Conservation (phyloP, 805 yeast species). For the Spathaspora sp. region DNA sequence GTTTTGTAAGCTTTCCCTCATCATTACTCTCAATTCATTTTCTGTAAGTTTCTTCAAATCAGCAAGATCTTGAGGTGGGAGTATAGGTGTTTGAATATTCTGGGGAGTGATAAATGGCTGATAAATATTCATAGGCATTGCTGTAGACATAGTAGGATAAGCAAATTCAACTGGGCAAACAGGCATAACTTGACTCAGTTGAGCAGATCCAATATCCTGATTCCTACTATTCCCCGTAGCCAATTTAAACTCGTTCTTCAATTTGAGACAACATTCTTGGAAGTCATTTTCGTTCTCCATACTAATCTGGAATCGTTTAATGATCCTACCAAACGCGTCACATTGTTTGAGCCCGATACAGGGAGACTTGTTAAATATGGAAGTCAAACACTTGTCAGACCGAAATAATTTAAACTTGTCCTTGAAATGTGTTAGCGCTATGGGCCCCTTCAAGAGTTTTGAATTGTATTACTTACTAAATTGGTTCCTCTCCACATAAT, state of each 20-base stretch:
- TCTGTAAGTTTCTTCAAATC: slow-evolving; percentile 5
- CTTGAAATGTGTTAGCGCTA: background rate
- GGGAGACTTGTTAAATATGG: slow-evolving; percentile 21
- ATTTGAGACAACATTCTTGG: slow-evolving; percentile 7
- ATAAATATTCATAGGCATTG: background rate
- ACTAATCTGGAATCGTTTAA: slow-evolving; percentile 27
- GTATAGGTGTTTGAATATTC: background rate
- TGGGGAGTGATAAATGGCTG: background rate
- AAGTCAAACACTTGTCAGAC: slow-evolving; percentile 6
- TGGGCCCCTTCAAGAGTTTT: background rate
- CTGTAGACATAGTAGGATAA: background rate
- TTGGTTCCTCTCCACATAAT: slow-evolving; percentile 19
- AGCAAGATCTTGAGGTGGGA: slow-evolving; percentile 1
- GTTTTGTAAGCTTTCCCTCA: slow-evolving; percentile 5
- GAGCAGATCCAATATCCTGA: background rate
- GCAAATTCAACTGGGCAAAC: background rate
- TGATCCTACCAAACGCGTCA: slow-evolving; percentile 14
- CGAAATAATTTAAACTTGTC: background rate
- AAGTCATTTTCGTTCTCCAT: slow-evolving; percentile 13
- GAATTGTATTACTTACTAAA: slow-evolving; percentile 12
- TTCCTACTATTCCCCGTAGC: background rate
- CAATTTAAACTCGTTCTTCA: slow-evolving; percentile 1
- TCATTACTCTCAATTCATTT: background rate
- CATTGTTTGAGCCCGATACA: slow-evolving; percentile 26
- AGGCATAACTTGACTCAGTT: background rate